These are phyloP conservation scores for Scheffersomyces segobiensis DNA, from an alignment of 1,139 yeast species.

Conservation along the genomic window DNA sequence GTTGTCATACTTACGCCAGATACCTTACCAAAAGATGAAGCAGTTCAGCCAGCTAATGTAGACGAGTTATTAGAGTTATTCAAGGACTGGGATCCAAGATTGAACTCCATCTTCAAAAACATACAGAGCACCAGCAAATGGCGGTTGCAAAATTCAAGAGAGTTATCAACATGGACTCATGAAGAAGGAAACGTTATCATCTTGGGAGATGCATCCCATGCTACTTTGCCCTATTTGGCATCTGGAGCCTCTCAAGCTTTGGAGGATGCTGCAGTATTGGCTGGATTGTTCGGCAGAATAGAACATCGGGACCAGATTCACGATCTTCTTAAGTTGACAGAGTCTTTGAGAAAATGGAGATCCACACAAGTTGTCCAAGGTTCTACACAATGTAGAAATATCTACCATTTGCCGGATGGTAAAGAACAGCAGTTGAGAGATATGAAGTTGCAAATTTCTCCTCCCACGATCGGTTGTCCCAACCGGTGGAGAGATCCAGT, in stretches of 20 bases:
- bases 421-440: conserved; percentile 22
- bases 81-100: conserved; percentile 30
- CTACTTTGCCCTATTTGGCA: conserved; percentile 41
- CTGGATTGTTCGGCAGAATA: conserved; percentile 12
- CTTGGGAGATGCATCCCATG: conserved; percentile 30
- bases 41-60: conserved; percentile 18
- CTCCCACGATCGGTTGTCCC: conserved; percentile 22
- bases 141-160: conserved; percentile 28
- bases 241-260: conserved; percentile 38
- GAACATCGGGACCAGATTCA: conserved; percentile 14
- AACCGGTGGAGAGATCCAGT: conserved; percentile 29
- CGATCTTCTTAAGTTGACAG: conserved; percentile 8
- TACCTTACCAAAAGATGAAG: conserved; percentile 19
- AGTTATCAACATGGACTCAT: conserved; percentile 20
- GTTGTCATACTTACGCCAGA: conserved; percentile 21
- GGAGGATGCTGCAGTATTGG: conserved; percentile 15
- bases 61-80: conserved; percentile 25
- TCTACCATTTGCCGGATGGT: conserved; percentile 28
- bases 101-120: conserved; percentile 19
- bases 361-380: conserved; percentile 25
- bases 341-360: conserved; percentile 24
- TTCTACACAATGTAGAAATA: conserved; percentile 19
- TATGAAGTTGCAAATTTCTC: conserved; percentile 6
- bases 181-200: conserved; percentile 3
- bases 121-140: conserved; percentile 26